Evolutionary conservation across 805 yeast species (phyloP), one percentile per base, ranked within the genome.

Genomic region (Wickerhamomyces kurtzmanii): DNA sequence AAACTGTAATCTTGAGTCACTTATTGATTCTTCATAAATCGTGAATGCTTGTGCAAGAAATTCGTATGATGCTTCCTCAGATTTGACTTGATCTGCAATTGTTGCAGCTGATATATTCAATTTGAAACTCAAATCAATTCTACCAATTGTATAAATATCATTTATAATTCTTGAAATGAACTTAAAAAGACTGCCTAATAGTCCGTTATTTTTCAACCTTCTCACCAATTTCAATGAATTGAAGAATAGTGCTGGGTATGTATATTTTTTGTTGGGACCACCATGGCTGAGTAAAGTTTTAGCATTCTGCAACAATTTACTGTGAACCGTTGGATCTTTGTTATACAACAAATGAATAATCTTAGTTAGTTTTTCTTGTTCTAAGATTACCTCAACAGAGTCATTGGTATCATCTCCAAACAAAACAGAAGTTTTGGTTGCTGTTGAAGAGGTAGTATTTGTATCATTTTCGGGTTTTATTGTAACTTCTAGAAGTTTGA

Each of bases 21-120:
- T 57, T 14, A 71, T 49, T 7, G 65, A 49, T 40, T 71, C 77
- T 51, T 89, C 97, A 49, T 84, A 87, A 0, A 85, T 68, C 1
- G 87, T 68, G 48, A 87, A 83, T 4, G 94, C 79, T 50, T 86
- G 93, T 20, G 83, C 87, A 51, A 79, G 84, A 45, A 85, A 75
- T 55, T 91, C 98, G 54, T 83, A 83, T 11, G 89, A 63, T 17
- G 85, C 74, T 34, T 80, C 85, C 32, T 75, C 78, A 21, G 75
- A 59, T 12, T 65, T 59, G 16, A 79, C 59, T 50, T 82, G 89
- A 49, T 91, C 95, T 0, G 96, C 89, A 3, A 83, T 53, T 11
- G 71, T 57, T 0, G 94, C 95, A 21, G 78, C 67, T 28, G 73
- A 63, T 30, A 84, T 57, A 46, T 80, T 70, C 23, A 76, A 45